Evolutionary conservation across 345 rosid species (phyloP).

Genomic region (Noccaea bulbosa): DNA sequence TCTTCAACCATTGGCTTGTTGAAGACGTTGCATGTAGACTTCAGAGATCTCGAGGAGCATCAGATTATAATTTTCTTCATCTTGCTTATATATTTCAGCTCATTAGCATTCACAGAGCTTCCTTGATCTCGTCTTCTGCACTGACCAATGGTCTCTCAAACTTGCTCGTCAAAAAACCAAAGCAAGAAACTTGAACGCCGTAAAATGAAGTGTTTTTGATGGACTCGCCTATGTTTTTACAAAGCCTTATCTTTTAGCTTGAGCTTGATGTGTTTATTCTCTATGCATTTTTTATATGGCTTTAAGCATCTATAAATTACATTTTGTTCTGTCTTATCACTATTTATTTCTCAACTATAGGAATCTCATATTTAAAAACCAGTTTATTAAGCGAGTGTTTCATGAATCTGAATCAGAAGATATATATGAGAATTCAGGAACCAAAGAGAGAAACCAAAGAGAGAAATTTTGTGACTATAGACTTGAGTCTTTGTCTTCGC

Average conservation of each 20-base stretch:
- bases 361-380: not conserved
- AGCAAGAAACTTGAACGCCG: conserved; percentile 1
- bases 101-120: conserved; percentile 11
- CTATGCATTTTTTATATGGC: not conserved
- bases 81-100: not conserved
- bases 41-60: conserved; percentile 22
- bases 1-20: no score
- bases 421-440: no score
- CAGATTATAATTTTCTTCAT: not conserved
- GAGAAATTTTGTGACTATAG: no score
- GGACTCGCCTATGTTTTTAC: not conserved
- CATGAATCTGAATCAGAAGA: no score
- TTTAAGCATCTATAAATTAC: not conserved
- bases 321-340: not conserved
- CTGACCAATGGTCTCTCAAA: conserved; percentile 16
- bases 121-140: conserved; percentile 26
- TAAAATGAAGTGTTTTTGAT: not conserved
- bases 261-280: not conserved
- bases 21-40: not conserved
- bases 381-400: no score
- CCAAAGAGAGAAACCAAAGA: no score
- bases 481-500: no score
- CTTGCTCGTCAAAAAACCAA: conserved; percentile 15
- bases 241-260: not conserved
- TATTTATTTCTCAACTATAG: not conserved